A percentile compares a stretch with the other conserved stretches of the same genome.
Conservation (phyloP, 108 stramenopile genomes). For the Skeletonema marinoi region DNA sequence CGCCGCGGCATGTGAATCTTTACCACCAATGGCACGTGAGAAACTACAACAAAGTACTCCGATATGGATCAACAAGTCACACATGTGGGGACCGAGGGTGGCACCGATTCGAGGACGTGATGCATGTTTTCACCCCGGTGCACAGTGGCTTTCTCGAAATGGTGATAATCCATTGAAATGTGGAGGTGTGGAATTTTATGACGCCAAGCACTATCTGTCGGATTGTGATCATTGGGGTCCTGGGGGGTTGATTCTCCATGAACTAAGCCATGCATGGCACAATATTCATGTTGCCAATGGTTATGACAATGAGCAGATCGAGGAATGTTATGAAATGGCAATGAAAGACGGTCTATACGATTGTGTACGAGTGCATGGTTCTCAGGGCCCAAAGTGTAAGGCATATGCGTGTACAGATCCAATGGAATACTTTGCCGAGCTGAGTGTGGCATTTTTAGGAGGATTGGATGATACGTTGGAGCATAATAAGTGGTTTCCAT, state of each 20-base stretch:
- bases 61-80: constrained; percentile 70
- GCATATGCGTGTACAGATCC: constrained; percentile 87
- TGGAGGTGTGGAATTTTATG: constrained; percentile 78
- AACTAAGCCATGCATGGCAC: constrained; percentile 89
- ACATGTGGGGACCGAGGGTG: constrained; percentile 66
- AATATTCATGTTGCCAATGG: constrained; percentile 61
- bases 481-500: constrained; percentile 93
- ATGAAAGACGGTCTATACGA: constrained; percentile 88
- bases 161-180: constrained; percentile 60
- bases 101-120: constrained; percentile 59
- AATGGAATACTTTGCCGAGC: constrained; percentile 93
- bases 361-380: constrained; percentile 69
- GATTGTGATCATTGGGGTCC: constrained; percentile 79
- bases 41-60: constrained; percentile 58
- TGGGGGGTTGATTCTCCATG: constrained; percentile 85
- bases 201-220: constrained; percentile 51
- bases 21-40: constrained; percentile 58
- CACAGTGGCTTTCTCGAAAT: constrained; percentile 61
- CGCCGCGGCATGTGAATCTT: constrained; percentile 31
- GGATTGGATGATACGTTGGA: constrained; percentile 61
- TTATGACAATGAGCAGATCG: constrained; percentile 74
- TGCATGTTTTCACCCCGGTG: constrained; percentile 76
- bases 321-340: constrained; percentile 67
- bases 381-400: constrained; percentile 52
- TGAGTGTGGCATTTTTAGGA: constrained; percentile 85